phyloP scores from a whole-genome alignment of 345 rosid genomes.

The Rubroshorea leprosula region DNA sequence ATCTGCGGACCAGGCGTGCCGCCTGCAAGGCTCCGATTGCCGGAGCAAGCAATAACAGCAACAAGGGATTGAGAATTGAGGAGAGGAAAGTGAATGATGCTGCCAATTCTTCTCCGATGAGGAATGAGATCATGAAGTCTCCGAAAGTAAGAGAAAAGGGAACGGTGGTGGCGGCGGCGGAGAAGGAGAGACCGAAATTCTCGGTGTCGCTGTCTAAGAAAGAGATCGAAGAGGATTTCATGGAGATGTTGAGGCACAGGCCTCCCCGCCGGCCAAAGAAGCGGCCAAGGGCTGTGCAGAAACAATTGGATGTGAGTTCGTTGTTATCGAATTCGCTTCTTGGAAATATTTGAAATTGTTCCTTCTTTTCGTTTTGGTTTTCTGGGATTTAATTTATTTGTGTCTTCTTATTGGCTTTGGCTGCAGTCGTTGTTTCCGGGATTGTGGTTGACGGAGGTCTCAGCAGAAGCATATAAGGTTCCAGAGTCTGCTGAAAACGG shows the following conservation, averaged over 20 bases:
- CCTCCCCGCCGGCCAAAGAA: constrained; percentile 77
- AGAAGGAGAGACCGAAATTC: constrained; percentile 33
- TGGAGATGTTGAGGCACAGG: constrained; percentile 36
- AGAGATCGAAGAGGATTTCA: constrained; percentile 71
- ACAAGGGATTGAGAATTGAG: constrained; percentile 22
- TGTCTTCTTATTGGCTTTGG: not conserved
- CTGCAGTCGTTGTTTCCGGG: constrained; percentile 65
- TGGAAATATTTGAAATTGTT: not conserved
- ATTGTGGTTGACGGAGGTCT: constrained; percentile 58
- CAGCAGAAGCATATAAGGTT: constrained; percentile 56
- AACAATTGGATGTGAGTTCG: constrained; percentile 56
- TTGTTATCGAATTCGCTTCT: not conserved
- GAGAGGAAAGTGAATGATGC: constrained; percentile 18
- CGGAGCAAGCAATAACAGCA: constrained; percentile 3
- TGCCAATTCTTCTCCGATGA: constrained; percentile 27
- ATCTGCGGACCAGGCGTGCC: constrained; percentile 66
- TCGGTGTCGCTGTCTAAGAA: constrained; percentile 41
- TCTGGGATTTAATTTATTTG: not conserved
- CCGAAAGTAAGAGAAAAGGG: constrained; percentile 21
- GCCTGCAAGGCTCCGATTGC: constrained; percentile 44
- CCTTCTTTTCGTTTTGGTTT: not conserved
- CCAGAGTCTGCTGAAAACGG: constrained; percentile 41
- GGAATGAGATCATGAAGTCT: constrained; percentile 24
- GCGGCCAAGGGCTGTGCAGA: constrained; percentile 56
- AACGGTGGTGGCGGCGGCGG: constrained; percentile 10